phyloP scores from a whole-genome alignment of 2,329 filamentous ascomycete genomes.

The Teratosphaeria gauchensis region DNA sequence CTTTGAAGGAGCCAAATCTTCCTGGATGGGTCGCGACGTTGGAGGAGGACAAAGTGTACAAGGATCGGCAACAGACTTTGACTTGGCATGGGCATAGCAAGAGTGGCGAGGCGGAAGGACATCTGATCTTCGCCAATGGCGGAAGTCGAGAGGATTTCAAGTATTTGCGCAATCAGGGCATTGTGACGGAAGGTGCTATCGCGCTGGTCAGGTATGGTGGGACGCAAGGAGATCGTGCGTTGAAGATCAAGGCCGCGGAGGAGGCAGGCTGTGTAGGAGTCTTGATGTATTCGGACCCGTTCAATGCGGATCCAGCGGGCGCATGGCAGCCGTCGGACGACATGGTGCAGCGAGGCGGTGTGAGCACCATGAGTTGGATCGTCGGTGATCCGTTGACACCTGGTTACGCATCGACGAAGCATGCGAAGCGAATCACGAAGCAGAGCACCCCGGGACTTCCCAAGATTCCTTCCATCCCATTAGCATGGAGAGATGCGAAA shows the following conservation, averaged over 20 bases:
- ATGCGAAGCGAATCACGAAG: conserved; percentile 55
- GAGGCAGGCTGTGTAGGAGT: conserved; percentile 76
- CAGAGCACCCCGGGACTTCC: conserved; percentile 64
- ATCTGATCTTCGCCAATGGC: conserved; percentile 85
- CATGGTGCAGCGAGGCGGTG: conserved; percentile 71
- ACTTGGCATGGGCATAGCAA: conserved; percentile 86
- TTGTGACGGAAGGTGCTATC: conserved; percentile 70
- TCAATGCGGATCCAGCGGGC: conserved; percentile 68
- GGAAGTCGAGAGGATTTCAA: conserved; percentile 79
- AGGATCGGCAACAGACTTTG: conserved; percentile 56
- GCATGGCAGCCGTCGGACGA: conserved; percentile 67
- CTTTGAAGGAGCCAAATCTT: conserved; percentile 43
- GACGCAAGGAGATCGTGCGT: conserved; percentile 57
- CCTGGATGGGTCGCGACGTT: conserved; percentile 65
- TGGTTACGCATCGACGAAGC: conserved; percentile 65
- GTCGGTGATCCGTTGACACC: conserved; percentile 88
- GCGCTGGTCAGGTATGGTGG: conserved; percentile 75
- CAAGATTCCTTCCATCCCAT: conserved; percentile 78
- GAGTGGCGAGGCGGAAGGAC: conserved; percentile 74
- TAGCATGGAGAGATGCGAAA: conserved; percentile 84
- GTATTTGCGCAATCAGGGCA: conserved; percentile 56
- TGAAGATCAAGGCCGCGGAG: conserved; percentile 88
- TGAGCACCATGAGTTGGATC: conserved; percentile 72
- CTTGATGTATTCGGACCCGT: conserved; percentile 85
- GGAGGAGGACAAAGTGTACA: conserved; percentile 67